A percentile compares a stretch with the other conserved stretches of the same genome.
Conservation (phyloP, 768 basidiomycete genomes). For the Pleurotus tuoliensis region DNA sequence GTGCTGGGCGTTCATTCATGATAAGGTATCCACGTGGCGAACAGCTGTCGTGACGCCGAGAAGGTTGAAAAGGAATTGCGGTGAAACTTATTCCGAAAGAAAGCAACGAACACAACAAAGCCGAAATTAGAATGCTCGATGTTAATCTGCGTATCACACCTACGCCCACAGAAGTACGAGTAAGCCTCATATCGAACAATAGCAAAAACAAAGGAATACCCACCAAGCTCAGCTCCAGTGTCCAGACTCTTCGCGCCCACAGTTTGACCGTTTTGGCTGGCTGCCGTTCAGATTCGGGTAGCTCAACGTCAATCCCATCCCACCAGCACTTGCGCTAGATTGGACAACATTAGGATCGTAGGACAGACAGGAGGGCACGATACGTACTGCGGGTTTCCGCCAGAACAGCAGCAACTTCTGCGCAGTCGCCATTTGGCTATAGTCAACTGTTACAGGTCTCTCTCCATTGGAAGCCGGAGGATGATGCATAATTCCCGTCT, state of each 20-base stretch:
- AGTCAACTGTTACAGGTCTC: conserved; percentile 78
- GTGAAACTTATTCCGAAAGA: conserved; percentile 7
- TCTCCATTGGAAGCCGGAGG: conserved; percentile 43
- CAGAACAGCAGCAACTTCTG: conserved; percentile 97
- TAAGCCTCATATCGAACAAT: neutral
- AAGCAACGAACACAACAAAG: conserved; percentile 8
- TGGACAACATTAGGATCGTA: conserved; percentile 8
- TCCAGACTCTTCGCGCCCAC: conserved; percentile 98
- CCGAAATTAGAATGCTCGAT: neutral
- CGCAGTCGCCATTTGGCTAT: conserved; percentile 92
- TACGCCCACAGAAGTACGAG: conserved; percentile 7
- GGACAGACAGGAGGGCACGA: conserved; percentile 16
- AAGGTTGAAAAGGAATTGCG: neutral
- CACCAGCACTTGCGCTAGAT: conserved; percentile 98
- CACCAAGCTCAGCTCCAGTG: conserved; percentile 88
- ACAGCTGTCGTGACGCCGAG: no score
- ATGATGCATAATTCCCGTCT: conserved; percentile 90
- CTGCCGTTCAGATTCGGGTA: conserved; percentile 55
- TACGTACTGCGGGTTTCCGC: conserved; percentile 95
- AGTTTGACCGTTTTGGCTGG: conserved; percentile 69
- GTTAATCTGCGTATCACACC: conserved; percentile 16
- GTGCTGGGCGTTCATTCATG: conserved; percentile 1
- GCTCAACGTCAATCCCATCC: conserved; percentile 92
- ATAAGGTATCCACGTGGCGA: conserved; percentile 4
- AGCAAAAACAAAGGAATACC: neutral